Percentiles rank a stretch among this genome's conserved stretches.
phyloP scores from a whole-genome alignment of 148 eudicot species.

The Fagopyrum homotropicum region DNA sequence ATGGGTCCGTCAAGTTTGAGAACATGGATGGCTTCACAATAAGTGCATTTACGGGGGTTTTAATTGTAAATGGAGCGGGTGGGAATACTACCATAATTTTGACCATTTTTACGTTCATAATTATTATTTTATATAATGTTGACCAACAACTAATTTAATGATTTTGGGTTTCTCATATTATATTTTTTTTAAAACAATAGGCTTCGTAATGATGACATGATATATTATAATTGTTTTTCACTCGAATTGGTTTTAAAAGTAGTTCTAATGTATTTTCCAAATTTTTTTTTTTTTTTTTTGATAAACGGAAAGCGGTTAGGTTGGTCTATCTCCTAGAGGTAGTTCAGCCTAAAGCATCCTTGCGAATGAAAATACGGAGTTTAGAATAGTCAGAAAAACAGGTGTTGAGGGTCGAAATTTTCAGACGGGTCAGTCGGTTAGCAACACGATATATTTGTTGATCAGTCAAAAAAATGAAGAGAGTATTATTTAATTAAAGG shows the following conservation, averaged over 20 bases:
- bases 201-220: neutral
- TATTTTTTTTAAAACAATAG: neutral
- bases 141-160: neutral
- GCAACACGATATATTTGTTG: too few species aligned
- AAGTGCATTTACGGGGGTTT: slow-evolving; percentile 3
- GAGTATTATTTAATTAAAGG: neutral
- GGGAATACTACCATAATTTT: slow-evolving; percentile 6
- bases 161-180: neutral
- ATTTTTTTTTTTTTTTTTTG: too few species aligned
- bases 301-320: too few species aligned
- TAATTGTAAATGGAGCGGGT: neutral
- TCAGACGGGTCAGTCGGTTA: too few species aligned
- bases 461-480: too few species aligned
- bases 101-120: neutral
- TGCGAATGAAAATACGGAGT: too few species aligned
- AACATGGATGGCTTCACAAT: neutral
- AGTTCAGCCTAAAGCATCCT: too few species aligned
- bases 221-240: neutral
- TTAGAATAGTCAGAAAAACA: too few species aligned
- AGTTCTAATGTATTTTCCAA: neutral
- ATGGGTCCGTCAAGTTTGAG: neutral
- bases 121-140: neutral
- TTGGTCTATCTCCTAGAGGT: too few species aligned
- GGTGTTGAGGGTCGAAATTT: too few species aligned
- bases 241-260: neutral